These are phyloP conservation scores for Avena insularis DNA, from an alignment of 176 grass and related monocot species.

Conservation along the genomic window DNA sequence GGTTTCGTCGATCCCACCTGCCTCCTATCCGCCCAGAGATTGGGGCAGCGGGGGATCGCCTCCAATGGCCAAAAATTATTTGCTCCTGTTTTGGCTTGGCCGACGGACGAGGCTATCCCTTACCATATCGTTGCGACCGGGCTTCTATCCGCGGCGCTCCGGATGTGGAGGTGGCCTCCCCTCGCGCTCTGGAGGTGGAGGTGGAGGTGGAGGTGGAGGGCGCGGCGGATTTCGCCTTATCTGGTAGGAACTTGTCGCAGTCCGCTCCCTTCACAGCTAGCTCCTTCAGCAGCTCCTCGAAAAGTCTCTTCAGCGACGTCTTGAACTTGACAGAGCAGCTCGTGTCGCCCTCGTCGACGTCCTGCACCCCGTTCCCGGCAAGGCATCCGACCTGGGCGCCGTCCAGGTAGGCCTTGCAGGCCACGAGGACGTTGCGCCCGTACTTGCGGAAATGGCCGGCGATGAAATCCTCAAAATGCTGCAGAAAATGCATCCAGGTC, in stretches of 20 bases:
- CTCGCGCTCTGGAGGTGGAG: conserved; percentile 18
- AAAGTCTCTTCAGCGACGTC: conserved; percentile 58
- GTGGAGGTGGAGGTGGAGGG: background rate
- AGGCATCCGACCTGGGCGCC: conserved; percentile 89
- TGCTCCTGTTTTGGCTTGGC: background rate
- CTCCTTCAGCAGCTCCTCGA: conserved; percentile 68
- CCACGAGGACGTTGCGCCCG: conserved; percentile 66
- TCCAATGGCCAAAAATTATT: conserved; percentile 41
- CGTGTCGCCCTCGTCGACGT: conserved; percentile 80
- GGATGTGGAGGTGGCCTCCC: conserved; percentile 38
- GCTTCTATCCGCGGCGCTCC: background rate
- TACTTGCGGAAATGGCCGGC: conserved; percentile 72
- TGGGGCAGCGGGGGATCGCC: background rate
- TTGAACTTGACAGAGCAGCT: conserved; percentile 76
- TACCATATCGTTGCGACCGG: conserved; percentile 41
- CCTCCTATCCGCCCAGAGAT: background rate
- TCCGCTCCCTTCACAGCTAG: conserved; percentile 66
- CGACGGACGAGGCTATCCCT: background rate
- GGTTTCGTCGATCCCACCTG: background rate
- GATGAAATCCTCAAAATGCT: conserved; percentile 88
- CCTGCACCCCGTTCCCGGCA: conserved; percentile 65
- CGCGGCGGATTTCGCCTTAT: background rate
- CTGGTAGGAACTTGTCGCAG: conserved; percentile 56
- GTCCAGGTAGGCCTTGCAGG: conserved; percentile 78
- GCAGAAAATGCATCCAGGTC: conserved; percentile 14